phyloP scores from a whole-genome alignment of 2,329 filamentous ascomycete species.

The Coccinonectria pachysandricola region DNA sequence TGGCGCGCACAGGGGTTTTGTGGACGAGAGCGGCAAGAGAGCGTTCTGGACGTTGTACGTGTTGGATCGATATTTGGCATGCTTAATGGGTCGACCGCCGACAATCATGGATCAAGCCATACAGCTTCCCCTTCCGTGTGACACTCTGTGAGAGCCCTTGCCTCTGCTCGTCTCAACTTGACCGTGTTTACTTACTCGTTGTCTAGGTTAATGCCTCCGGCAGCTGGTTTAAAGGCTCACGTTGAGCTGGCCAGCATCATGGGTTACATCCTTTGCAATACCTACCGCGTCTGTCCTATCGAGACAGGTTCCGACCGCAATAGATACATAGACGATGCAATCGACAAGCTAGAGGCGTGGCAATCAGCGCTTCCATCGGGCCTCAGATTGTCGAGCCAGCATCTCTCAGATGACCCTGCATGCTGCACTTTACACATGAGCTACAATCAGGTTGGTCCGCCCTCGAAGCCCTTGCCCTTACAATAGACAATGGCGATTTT shows the following conservation, averaged over 20 bases:
- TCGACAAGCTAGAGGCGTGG: constrained; percentile 34
- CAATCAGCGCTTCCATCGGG: constrained; percentile 24
- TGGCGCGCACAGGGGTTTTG: constrained; percentile 35
- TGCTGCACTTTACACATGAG: constrained; percentile 38
- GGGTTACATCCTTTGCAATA: constrained; percentile 37
- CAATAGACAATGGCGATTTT: background rate
- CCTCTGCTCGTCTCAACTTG: background rate
- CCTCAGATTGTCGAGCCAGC: constrained; percentile 27
- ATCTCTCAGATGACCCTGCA: constrained; percentile 30
- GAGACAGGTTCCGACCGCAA: constrained; percentile 15
- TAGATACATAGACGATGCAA: constrained; percentile 28
- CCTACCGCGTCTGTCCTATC: constrained; percentile 30
- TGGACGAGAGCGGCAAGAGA: constrained; percentile 34
- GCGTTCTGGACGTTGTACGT: constrained; percentile 43
- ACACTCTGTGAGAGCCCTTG: constrained; percentile 28
- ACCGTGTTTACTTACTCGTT: constrained; percentile 1
- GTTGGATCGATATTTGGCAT: constrained; percentile 39
- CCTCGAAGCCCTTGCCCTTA: background rate
- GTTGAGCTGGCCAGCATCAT: constrained; percentile 38
- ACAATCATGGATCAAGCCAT: constrained; percentile 38
- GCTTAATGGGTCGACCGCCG: constrained; percentile 38
- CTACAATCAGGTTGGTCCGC: constrained; percentile 31
- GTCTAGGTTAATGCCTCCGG: constrained; percentile 31
- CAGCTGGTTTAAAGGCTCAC: constrained; percentile 34
- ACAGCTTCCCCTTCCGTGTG: constrained; percentile 29